These are phyloP conservation scores for Dendryphion nanum DNA, from an alignment of 2,329 filamentous ascomycete genomes.

Conservation along the genomic window DNA sequence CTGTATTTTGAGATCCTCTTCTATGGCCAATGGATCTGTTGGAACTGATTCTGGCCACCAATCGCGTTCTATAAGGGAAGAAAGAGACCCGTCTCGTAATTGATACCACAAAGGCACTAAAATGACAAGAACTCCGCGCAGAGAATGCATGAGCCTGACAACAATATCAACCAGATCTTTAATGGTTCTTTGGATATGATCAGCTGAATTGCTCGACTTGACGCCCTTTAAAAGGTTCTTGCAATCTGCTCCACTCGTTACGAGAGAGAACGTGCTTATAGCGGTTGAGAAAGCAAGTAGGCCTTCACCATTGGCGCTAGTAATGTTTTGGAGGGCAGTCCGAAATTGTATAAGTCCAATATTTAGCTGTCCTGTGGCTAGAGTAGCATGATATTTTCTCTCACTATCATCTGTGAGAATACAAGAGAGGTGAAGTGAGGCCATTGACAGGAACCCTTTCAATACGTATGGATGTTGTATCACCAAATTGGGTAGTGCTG, in stretches of 20 bases:
- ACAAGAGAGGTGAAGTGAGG: slow-evolving; percentile 45
- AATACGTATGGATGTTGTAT: slow-evolving; percentile 41
- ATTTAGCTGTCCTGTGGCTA: slow-evolving; percentile 25
- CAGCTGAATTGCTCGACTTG: no score
- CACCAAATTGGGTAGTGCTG: slow-evolving; percentile 29
- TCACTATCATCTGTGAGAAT: slow-evolving; percentile 12
- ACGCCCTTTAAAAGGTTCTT: slow-evolving; percentile 7
- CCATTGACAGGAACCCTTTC: slow-evolving; percentile 43
- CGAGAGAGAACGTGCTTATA: slow-evolving; percentile 15
- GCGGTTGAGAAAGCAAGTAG: slow-evolving; percentile 28
- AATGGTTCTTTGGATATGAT: slow-evolving; percentile 1
- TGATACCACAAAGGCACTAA: slow-evolving; percentile 22
- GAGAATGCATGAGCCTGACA: slow-evolving; percentile 12
- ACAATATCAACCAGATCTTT: slow-evolving; percentile 4
- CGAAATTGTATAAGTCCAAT: slow-evolving; percentile 21
- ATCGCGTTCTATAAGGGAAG: slow-evolving; percentile 16
- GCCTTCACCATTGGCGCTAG: slow-evolving; percentile 41
- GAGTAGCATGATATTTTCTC: slow-evolving; percentile 12
- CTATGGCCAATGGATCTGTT: slow-evolving; percentile 10
- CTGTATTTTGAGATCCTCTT: slow-evolving; percentile 14
- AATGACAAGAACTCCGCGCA: slow-evolving; percentile 25
- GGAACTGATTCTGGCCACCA: slow-evolving; percentile 23
- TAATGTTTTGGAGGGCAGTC: slow-evolving; percentile 24
- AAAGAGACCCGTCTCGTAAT: slow-evolving; percentile 15
- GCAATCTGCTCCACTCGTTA: slow-evolving; percentile 15